Evolutionary conservation across 139 green algal genomes (phyloP), one percentile per base, ranked within the genome.

Genomic region (Chlamydomonas applanata): DNA sequence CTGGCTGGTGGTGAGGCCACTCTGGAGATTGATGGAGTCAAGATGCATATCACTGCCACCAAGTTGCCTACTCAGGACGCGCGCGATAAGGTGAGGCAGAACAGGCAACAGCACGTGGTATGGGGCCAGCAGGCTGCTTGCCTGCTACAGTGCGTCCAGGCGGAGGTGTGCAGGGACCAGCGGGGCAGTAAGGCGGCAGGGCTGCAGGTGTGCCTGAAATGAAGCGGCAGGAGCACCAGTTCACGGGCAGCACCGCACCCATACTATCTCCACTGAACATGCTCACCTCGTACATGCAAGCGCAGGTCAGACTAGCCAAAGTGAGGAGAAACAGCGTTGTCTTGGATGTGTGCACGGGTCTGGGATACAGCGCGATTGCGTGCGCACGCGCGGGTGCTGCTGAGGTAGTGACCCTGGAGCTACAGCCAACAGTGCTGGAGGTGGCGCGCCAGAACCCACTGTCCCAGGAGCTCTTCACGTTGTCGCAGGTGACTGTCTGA

Each of bases 41-140:
- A 78, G 73, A 78, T 78, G 73, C 73, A 78, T 22, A 78, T 78
- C 62, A 66, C n/a, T 16, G 32, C 34, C 45, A 32, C 24, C 62
- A 78, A 72, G 73, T 45, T 40, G 46, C 73, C 73, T 13, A 72
- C 62, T 1, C 73, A 78, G 73, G 73, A 78, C n/a, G 73, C 73
- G 4, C 32, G 45, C 33, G 73, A 78, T 27, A 78, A 78, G 73
- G 63, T 56, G 22, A 30, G 63, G 40, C 40, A n/a, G n/a, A n/a
- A n/a, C n/a, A n/a, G n/a, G n/a, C n/a, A n/a, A n/a, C n/a, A n/a
- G n/a, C n/a, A n/a, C n/a, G n/a, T n/a, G n/a, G n/a, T n/a, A n/a
- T n/a, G n/a, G 40, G 40, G 40, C 40, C 40, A 49, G 40, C 40
- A 49, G 40, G n/a, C n/a, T n/a, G n/a, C n/a, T n/a, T n/a, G n/a